phyloP scores from a whole-genome alignment of 2,329 filamentous ascomycete species.

The Didymella pinodella region DNA sequence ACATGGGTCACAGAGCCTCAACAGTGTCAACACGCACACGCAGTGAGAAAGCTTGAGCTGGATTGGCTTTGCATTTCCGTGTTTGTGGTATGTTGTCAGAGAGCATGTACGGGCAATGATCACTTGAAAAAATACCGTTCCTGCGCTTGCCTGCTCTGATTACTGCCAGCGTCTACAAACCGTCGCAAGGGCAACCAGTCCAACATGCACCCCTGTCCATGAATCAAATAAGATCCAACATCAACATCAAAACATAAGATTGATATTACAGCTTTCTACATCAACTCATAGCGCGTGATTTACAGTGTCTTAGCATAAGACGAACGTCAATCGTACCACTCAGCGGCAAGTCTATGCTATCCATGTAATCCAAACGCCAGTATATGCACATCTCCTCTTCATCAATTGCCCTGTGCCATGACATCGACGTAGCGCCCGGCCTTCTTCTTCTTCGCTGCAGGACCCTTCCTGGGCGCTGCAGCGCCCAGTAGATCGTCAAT shows the following conservation, averaged over 20 bases:
- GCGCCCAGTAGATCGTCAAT: constrained; percentile 91
- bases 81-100: not conserved
- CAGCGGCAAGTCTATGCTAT: constrained; percentile 1
- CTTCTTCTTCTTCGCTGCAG: constrained; percentile 72
- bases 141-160: no score
- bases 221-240: no score
- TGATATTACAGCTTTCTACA: constrained; percentile 17
- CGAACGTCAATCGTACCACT: not conserved
- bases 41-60: constrained; percentile 14
- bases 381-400: constrained; percentile 1
- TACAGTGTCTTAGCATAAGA: constrained; percentile 1
- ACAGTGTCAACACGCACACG: constrained; percentile 15
- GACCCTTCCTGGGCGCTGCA: constrained; percentile 71
- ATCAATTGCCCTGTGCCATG: constrained; percentile 62
- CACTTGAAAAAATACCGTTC: no score
- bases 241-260: not conserved
- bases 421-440: constrained; percentile 93
- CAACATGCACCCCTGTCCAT: no score
- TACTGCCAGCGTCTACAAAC: no score
- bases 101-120: not conserved
- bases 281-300: constrained; percentile 1
- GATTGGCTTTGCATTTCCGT: constrained; percentile 23
- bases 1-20: constrained; percentile 25
- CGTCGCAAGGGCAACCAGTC: no score
- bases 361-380: constrained; percentile 6